Conservation (phyloP, 2,329 filamentous ascomycete genomes). For the Sclerotinia sclerotiorum region DNA sequence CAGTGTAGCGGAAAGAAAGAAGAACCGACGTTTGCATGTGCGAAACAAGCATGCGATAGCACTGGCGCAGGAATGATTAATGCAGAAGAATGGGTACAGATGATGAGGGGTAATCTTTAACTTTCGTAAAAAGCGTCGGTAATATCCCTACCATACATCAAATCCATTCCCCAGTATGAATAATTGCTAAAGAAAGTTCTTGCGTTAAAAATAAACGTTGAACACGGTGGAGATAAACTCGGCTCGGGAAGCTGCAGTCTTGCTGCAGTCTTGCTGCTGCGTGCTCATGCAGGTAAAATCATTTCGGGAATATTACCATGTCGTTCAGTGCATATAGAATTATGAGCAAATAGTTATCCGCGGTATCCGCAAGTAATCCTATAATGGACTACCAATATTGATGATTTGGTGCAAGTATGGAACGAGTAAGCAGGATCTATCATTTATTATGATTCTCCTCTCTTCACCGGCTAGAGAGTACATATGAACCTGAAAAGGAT, state of each 20-base stretch:
- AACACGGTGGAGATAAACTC: constrained; percentile 21
- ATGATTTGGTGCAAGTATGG: neutral
- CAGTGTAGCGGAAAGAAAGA: neutral
- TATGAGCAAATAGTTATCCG: constrained; percentile 11
- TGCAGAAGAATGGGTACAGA: constrained; percentile 4
- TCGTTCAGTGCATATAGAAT: constrained; percentile 20
- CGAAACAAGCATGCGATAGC: constrained; percentile 3
- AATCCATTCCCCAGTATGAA: neutral
- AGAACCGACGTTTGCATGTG: constrained; percentile 18
- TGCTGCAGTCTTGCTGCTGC: constrained; percentile 9
- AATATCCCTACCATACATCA: neutral
- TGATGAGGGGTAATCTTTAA: constrained; percentile 13
- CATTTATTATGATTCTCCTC: neutral
- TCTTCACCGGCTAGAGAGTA: neutral
- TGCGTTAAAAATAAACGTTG: constrained; percentile 2
- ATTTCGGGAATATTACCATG: constrained; percentile 22
- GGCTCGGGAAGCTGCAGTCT: constrained; percentile 15
- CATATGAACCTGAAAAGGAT: neutral
- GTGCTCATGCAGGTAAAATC: constrained; percentile 19
- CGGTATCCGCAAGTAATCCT: constrained; percentile 13
- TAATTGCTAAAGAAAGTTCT: neutral
- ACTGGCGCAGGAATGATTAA: neutral
- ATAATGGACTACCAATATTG: constrained; percentile 2
- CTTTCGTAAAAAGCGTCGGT: neutral
- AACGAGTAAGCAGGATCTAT: constrained; percentile 8